phyloP scores from a whole-genome alignment of 2,329 filamentous ascomycete species.

The Phialophora chinensis region DNA sequence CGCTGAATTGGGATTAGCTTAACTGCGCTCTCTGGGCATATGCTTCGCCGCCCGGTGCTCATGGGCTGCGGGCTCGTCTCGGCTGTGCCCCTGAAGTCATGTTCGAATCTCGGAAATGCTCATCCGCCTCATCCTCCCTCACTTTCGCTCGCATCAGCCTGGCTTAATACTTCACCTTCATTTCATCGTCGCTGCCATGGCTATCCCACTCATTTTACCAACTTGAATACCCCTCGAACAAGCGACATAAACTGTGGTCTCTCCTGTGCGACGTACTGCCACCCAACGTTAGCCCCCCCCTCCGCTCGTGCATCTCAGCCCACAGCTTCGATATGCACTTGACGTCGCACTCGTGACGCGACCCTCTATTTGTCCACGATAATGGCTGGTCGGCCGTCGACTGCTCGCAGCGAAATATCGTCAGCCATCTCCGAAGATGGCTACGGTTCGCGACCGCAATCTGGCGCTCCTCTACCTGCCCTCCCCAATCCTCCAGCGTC shows the following conservation, averaged over 20 bases:
- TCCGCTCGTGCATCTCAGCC: slow-evolving; percentile 8
- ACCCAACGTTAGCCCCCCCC: neutral
- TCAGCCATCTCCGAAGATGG: slow-evolving; percentile 42
- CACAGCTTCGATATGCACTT: slow-evolving; percentile 29
- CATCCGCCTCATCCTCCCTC: slow-evolving; percentile 23
- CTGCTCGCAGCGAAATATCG: slow-evolving; percentile 41
- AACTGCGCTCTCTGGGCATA: neutral
- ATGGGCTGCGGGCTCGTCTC: neutral
- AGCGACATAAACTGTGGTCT: neutral
- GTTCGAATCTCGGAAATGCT: slow-evolving; percentile 19
- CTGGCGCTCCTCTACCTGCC: slow-evolving; percentile 28
- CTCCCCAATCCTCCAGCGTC: slow-evolving; percentile 34
- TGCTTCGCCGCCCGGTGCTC: neutral
- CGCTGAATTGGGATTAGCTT: slow-evolving; percentile 12
- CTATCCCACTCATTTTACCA: slow-evolving; percentile 22
- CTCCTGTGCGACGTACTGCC: slow-evolving; percentile 12
- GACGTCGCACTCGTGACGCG: slow-evolving; percentile 35
- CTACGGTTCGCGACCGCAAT: slow-evolving; percentile 35
- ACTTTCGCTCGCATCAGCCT: slow-evolving; percentile 19
- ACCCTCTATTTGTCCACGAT: slow-evolving; percentile 7
- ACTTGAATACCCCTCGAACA: neutral
- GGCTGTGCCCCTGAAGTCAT: slow-evolving; percentile 6
- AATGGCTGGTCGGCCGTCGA: slow-evolving; percentile 38
- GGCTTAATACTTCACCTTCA: slow-evolving; percentile 14
- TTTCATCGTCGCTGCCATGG: slow-evolving; percentile 23